Percentiles rank a stretch among this genome's conserved stretches.
Conservation (phyloP, 1,284 basidiomycete genomes). For the Sanguinoderma infundibulare region DNA sequence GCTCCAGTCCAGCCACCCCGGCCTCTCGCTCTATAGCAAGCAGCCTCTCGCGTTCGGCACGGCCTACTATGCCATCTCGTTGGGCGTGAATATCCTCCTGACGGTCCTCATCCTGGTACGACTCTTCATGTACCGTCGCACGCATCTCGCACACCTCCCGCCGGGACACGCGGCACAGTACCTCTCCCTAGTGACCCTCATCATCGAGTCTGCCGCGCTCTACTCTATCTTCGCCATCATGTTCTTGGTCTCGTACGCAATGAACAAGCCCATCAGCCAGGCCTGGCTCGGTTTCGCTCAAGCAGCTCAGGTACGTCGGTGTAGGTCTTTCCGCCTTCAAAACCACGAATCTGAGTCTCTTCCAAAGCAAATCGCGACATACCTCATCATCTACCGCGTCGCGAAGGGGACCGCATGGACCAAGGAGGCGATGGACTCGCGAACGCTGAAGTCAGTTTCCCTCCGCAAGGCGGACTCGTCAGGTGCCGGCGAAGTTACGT, state of each 20-base stretch:
- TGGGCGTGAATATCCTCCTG: conserved; percentile 49
- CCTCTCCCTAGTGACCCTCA: conserved; percentile 44
- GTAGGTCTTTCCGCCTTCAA: not conserved
- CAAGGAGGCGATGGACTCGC: conserved; percentile 19
- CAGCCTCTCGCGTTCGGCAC: conserved; percentile 42
- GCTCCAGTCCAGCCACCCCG: conserved; percentile 44
- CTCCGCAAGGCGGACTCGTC: not conserved
- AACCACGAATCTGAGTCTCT: not conserved
- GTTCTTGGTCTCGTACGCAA: conserved; percentile 48
- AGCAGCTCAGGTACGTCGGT: conserved; percentile 17
- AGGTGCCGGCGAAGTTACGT: not conserved
- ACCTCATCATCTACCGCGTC: conserved; percentile 40
- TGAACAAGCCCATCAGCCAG: conserved; percentile 36
- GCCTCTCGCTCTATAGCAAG: conserved; percentile 44
- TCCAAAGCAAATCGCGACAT: conserved; percentile 45
- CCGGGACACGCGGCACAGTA: conserved; percentile 42
- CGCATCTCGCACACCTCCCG: conserved; percentile 36
- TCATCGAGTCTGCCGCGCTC: conserved; percentile 48
- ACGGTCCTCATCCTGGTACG: conserved; percentile 46
- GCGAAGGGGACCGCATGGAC: conserved; percentile 31
- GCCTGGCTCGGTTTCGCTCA: conserved; percentile 22
- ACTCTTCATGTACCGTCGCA: conserved; percentile 42
- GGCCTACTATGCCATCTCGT: conserved; percentile 48
- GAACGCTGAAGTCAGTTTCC: conserved; percentile 10
- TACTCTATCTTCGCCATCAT: conserved; percentile 46